Base-by-base conservation (phyloP, 2,329 filamentous ascomycete species). In the Zelopaecilomyces penicillatus region DNA sequence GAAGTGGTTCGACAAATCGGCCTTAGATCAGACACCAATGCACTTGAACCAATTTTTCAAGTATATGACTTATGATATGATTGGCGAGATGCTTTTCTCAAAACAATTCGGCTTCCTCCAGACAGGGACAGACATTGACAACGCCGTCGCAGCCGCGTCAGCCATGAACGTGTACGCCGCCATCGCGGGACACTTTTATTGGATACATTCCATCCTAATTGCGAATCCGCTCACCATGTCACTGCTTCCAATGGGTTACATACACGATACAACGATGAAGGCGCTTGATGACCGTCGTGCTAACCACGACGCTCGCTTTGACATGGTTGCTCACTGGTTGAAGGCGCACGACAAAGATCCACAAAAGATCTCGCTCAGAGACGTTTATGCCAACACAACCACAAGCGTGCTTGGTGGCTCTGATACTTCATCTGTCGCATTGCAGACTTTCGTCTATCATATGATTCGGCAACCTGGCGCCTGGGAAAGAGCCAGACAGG, bases 291-390 rank as follows among this genome's bases (percentile, higher is more conserved):
- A 54, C 33, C 55, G 58, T 2, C 31, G 43, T 30, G 37, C 41
- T 6, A 57, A 61, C 37, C 51, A 47, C 5, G 53, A 59, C 32
- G 51, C 47, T 4, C 42, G 54, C 3, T 55, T 53, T 41, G 57
- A 60, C 39, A 47, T 52, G 5, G 44, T 53, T 5, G 50, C 54
- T 2, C 56, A 59, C 43, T 61, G 59, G 58, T 49, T 62, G 30
- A 31, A 35, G 8, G 47, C 43, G 6, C 44, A 47, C 5, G 39
- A 48, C 8, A 40, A 51, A 41, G 42, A 52, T 11, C 50, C 53
- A 1, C 50, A 44, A 5, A 47, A 45, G 5, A 42, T 62, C 31
- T 44, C 31, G 1, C 8, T 41, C 5, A 46, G 42, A 1, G 43
- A 52, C 9, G 44, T 52, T 31, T 35, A 50, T 6, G 43, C 47